Base-by-base conservation (phyloP, 345 rosid genomes). In the Odontarrhena argentea region DNA sequence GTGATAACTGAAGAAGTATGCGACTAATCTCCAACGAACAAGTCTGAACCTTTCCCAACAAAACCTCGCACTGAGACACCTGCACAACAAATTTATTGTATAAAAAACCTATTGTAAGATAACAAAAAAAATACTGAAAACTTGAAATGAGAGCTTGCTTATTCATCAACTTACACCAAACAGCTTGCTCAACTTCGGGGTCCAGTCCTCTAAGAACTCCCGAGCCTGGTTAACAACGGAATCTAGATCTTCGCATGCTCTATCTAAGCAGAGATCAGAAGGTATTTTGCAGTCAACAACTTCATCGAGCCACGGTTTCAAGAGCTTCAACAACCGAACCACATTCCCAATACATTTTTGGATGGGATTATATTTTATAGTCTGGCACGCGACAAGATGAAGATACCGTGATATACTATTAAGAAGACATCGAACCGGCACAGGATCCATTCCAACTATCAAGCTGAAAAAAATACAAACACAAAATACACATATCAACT, bases 331-430 rank as follows among this genome's bases (percentile, higher is more conserved):
- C 60, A 88, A 82, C 37, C 60, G 72, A 51, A 75, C 84, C 77
- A 82, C 81, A 65, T 69, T 78, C 57, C 75, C 80, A 64, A 79
- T 85, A 76, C 85, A 83, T 77, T 76, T 80, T 54, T 79, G 88
- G 65, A 89, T 72, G 26, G 85, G 86, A 44, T 47, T 73, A 51
- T 65, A 63, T 67, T 74, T 85, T 73, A 76, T 78, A 52, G 82
- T 84, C 76, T 79, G 92, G 86, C 98, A 93, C 18, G 87, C 84
- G 55, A 86, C 88, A 47, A 89, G 79, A 85, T 82, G 97, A 70
- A 87, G 84, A 75, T 86, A 85, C 59, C 98, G 88, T 78, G 92
- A 86, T 32, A 83, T 82, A 70, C 94, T 93, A 76, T 93, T 90
- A 74, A 86, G 75, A 54, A 90, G 86, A 80, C 91, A 82, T 67